Conservation (phyloP, 768 basidiomycete species). For the Suillus sp. region DNA sequence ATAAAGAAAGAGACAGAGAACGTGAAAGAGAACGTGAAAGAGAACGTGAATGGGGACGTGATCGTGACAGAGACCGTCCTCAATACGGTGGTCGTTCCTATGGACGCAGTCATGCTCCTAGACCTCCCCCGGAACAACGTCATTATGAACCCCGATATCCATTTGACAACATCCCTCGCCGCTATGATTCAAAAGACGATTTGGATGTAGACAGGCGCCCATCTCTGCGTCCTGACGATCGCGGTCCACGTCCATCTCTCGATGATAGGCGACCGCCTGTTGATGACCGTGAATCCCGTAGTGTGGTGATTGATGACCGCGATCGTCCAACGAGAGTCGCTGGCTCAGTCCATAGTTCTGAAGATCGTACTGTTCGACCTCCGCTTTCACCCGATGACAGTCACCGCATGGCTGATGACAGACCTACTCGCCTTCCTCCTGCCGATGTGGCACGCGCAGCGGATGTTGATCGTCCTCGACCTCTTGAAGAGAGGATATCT, state of each 20-base stretch:
- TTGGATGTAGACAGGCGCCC: conserved; percentile 30
- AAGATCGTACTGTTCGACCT: conserved; percentile 25
- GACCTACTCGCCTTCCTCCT: conserved; percentile 17
- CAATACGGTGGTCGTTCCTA: conserved; percentile 42
- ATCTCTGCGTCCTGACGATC: conserved; percentile 28
- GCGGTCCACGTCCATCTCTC: conserved; percentile 27
- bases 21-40: conserved; percentile 35
- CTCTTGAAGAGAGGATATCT: conserved; percentile 44
- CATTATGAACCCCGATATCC: conserved; percentile 50
- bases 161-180: conserved; percentile 32
- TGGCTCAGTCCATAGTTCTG: conserved; percentile 23
- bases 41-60: conserved; percentile 30
- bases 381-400: conserved; percentile 18
- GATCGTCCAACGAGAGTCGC: conserved; percentile 32
- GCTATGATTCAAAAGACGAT: conserved; percentile 35
- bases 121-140: conserved; percentile 48
- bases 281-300: conserved; percentile 30
- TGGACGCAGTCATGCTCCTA: conserved; percentile 40
- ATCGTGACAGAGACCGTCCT: conserved; percentile 38
- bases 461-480: conserved; percentile 30
- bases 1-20: conserved; percentile 38
- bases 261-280: conserved; percentile 35
- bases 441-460: conserved; percentile 25
- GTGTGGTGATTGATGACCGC: conserved; percentile 25
- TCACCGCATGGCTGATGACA: conserved; percentile 21